Evolutionary conservation across 2,329 filamentous ascomycete species (phyloP).

Genomic region (Ceratocystis variospora): DNA sequence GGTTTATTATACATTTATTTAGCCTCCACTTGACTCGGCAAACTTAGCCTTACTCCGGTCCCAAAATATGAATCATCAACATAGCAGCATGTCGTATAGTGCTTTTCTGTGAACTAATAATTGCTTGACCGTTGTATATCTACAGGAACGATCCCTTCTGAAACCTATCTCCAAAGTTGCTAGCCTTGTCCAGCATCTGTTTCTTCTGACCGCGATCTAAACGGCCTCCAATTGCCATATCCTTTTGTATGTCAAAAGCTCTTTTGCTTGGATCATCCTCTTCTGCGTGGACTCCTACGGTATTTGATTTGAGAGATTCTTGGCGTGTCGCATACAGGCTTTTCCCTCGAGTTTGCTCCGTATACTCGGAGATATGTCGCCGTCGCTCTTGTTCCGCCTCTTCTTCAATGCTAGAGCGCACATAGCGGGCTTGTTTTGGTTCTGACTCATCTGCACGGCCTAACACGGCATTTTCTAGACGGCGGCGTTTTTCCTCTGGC

Average conservation of each 20-base stretch:
- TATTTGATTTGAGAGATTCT: conserved; percentile 21
- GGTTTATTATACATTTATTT: no score
- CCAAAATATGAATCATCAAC: no score
- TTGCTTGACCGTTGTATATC: not conserved
- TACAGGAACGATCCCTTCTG: conserved; percentile 56
- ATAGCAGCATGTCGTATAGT: not conserved
- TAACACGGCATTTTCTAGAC: conserved; percentile 68
- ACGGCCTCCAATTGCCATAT: conserved; percentile 65
- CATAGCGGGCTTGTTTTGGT: conserved; percentile 21
- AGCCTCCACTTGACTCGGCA: no score
- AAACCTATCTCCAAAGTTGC: conserved; percentile 71
- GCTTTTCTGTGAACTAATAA: not conserved
- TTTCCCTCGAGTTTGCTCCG: conserved; percentile 41
- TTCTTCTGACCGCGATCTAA: conserved; percentile 60
- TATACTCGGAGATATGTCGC: conserved; percentile 34
- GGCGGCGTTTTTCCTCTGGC: conserved; percentile 69
- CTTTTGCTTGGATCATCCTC: conserved; percentile 86
- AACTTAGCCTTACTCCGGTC: no score
- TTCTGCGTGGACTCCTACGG: conserved; percentile 33
- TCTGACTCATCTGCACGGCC: conserved; percentile 44
- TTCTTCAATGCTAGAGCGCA: conserved; percentile 29
- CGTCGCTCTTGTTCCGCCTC: conserved; percentile 45
- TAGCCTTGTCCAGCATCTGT: conserved; percentile 65
- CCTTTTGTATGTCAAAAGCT: conserved; percentile 83
- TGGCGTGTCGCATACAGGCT: conserved; percentile 48